Conservation (phyloP, 306 rosid species). For the Castanea crenata region DNA sequence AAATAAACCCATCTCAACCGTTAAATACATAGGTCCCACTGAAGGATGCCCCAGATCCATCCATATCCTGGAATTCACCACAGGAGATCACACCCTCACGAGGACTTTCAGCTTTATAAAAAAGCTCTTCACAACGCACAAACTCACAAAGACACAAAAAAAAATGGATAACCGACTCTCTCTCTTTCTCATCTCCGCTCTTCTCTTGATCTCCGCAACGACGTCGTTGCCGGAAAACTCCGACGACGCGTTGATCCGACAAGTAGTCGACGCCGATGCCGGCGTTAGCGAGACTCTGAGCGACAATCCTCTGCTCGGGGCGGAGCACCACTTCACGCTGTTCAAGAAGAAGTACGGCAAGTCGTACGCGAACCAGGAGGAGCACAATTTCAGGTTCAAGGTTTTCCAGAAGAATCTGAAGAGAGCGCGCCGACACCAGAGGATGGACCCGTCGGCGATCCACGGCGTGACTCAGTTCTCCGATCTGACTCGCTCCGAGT, state of each 20-base stretch:
- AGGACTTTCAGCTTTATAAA: not conserved
- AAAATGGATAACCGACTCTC: slow-evolving; percentile 1
- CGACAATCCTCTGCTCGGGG: slow-evolving; percentile 39
- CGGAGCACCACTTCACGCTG: slow-evolving; percentile 69
- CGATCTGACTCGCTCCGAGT: slow-evolving; percentile 74
- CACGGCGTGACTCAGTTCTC: slow-evolving; percentile 93
- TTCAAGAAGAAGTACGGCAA: slow-evolving; percentile 70
- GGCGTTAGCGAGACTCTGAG: not conserved
- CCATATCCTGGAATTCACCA: rapidly evolving
- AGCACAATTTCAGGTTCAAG: slow-evolving; percentile 66
- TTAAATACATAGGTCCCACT: rapidly evolving
- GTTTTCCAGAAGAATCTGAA: slow-evolving; percentile 66
- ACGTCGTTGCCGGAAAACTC: slow-evolving; percentile 5
- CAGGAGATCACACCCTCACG: not conserved
- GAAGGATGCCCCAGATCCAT: not conserved
- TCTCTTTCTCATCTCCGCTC: slow-evolving; percentile 11
- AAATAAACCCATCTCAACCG: not conserved
- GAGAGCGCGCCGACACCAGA: slow-evolving; percentile 74
- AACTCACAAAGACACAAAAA: not conserved
- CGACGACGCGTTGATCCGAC: slow-evolving; percentile 49
- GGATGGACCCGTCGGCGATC: slow-evolving; percentile 69
- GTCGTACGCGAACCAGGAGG: slow-evolving; percentile 54
- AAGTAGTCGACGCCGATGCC: slow-evolving; percentile 53
- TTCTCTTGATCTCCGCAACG: slow-evolving; percentile 31
- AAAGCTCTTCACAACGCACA: not conserved